Percentiles rank a stretch among this genome's conserved stretches.
Conservation (phyloP, 306 rosid species). For the Mimosa bimucronata region DNA sequence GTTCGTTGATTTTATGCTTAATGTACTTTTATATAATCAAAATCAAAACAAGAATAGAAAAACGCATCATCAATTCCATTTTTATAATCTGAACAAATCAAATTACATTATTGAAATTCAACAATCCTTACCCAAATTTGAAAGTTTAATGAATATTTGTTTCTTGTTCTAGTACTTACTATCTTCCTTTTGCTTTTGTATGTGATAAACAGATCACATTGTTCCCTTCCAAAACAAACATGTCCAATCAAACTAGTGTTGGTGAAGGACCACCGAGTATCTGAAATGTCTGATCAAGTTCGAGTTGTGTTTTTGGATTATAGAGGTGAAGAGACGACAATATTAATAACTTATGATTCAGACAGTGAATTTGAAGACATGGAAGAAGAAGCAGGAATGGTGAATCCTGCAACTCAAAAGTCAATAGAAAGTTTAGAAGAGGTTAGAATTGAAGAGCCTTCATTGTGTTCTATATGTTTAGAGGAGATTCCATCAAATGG, state of each 20-base stretch:
- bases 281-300: not conserved
- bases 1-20: not conserved
- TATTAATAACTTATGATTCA: not conserved
- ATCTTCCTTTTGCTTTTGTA: not conserved
- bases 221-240: not conserved
- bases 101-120: not conserved
- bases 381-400: not conserved
- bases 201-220: not conserved
- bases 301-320: not conserved
- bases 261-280: not conserved
- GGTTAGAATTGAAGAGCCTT: not conserved
- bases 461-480: not conserved
- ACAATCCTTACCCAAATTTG: not conserved
- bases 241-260: not conserved
- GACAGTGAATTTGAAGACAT: not conserved
- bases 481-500: not conserved
- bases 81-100: not conserved
- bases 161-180: not conserved
- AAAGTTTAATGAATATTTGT: not conserved
- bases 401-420: not conserved
- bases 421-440: not conserved
- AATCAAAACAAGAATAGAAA: not conserved
- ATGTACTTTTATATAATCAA: no score
- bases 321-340: not conserved
- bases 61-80: not conserved